Conservation (phyloP, 441 rosid species). For the Populus hybrid region DNA sequence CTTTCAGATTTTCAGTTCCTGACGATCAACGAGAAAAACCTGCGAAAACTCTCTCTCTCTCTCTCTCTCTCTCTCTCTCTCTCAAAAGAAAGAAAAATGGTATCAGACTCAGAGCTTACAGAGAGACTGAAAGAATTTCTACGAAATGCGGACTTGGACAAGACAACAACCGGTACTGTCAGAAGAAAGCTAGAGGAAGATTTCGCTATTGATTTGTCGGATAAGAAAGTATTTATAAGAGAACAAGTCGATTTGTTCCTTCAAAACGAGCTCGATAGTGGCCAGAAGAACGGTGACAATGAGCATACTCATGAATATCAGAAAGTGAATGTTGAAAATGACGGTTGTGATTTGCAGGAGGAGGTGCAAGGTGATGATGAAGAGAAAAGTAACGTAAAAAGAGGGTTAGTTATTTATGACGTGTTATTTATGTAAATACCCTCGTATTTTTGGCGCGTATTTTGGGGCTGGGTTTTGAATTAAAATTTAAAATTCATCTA, state of each 20-base stretch:
- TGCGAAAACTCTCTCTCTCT: slow-evolving; percentile 14
- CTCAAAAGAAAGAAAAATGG: slow-evolving; percentile 28
- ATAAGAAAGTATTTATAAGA: slow-evolving; percentile 46
- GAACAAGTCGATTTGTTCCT: slow-evolving; percentile 57
- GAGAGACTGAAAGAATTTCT: slow-evolving; percentile 46
- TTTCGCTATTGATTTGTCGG: slow-evolving; percentile 53
- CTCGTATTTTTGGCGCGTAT: neutral
- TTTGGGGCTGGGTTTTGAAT: neutral
- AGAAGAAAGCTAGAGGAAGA: slow-evolving; percentile 58
- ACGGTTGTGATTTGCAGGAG: slow-evolving; percentile 16
- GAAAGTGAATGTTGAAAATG: slow-evolving; percentile 27
- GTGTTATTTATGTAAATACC: neutral
- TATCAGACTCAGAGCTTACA: slow-evolving; percentile 49
- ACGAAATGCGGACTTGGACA: slow-evolving; percentile 48
- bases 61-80: too few relatives aligned
- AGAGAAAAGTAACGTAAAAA: slow-evolving; percentile 22
- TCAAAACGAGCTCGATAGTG: slow-evolving; percentile 37
- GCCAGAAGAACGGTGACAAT: slow-evolving; percentile 14
- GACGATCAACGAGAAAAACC: slow-evolving; percentile 23
- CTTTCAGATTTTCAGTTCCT: neutral
- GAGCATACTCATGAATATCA: slow-evolving; percentile 23
- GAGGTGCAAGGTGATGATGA: slow-evolving; percentile 7
- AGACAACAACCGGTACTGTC: slow-evolving; percentile 47
- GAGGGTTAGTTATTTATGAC: slow-evolving; percentile 28
- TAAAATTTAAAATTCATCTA: neutral